Percentiles rank a stretch among this genome's conserved stretches.
These are phyloP conservation scores for Rhinocladiella similis DNA, from an alignment of 2,329 filamentous ascomycete genomes.

Conservation along the genomic window DNA sequence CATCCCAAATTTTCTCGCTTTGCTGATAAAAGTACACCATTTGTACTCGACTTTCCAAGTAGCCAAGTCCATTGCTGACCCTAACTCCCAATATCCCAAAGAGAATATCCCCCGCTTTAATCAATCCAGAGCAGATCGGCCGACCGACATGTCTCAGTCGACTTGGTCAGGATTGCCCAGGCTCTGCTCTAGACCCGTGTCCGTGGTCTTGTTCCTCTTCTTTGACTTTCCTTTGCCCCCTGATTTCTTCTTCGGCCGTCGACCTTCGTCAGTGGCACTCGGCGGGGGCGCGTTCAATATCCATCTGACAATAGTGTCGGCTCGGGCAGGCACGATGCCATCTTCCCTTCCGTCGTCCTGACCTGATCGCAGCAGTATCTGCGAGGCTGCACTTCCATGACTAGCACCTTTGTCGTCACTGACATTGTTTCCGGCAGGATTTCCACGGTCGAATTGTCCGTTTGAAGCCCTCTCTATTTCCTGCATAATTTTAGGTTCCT, in stretches of 20 bases:
- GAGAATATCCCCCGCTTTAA: too few species aligned
- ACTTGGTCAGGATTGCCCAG: slow-evolving; percentile 22
- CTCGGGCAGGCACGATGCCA: slow-evolving; percentile 68
- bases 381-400: slow-evolving; percentile 1
- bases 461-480: slow-evolving; percentile 45
- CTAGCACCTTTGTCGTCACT: too few species aligned
- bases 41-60: too few species aligned
- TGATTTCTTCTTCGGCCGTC: slow-evolving; percentile 18
- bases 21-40: too few species aligned
- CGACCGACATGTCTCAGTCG: slow-evolving; percentile 7
- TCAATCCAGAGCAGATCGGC: too few species aligned
- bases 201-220: slow-evolving; percentile 18
- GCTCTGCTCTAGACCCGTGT: slow-evolving; percentile 14
- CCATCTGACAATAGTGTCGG: slow-evolving; percentile 69
- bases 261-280: slow-evolving; percentile 7
- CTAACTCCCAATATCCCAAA: too few species aligned
- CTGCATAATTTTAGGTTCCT: slow-evolving; percentile 57
- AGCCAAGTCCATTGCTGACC: too few species aligned
- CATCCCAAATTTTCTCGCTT: not conserved
- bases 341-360: slow-evolving; percentile 63
- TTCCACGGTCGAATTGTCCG: too few species aligned
- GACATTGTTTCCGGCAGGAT: too few species aligned
- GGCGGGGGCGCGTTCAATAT: slow-evolving; percentile 57
- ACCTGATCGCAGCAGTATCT: slow-evolving; percentile 10
- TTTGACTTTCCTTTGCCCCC: slow-evolving; percentile 12